These are phyloP conservation scores for Collybia sordida DNA, from an alignment of 768 basidiomycete species.

Conservation along the genomic window DNA sequence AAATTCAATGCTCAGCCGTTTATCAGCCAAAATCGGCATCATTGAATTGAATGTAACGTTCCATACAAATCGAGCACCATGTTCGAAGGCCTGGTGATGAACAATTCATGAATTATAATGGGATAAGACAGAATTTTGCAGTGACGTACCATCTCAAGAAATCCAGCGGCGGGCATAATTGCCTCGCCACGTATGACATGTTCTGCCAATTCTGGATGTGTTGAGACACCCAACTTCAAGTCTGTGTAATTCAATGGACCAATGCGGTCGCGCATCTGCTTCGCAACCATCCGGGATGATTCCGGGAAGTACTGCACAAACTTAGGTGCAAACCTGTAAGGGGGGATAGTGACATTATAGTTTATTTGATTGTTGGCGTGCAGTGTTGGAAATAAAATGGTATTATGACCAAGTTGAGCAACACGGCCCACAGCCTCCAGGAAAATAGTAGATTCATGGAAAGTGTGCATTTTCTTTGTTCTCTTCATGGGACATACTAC, in stretches of 20 bases:
- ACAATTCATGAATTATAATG: not conserved
- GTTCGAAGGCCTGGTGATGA: constrained; percentile 30
- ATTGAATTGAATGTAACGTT: constrained; percentile 19
- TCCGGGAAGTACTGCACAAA: constrained; percentile 17
- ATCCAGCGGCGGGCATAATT: constrained; percentile 48
- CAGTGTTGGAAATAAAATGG: constrained; percentile 28
- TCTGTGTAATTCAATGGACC: constrained; percentile 35
- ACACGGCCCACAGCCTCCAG: constrained; percentile 28
- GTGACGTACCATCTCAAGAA: constrained; percentile 32
- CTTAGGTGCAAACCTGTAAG: constrained; percentile 33
- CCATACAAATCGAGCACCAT: constrained; percentile 23
- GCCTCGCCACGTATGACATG: constrained; percentile 45
- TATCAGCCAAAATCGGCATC: constrained; percentile 15
- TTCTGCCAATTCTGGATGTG: constrained; percentile 39
- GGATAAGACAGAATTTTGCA: not conserved
- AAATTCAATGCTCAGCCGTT: constrained; percentile 17
- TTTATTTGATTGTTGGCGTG: constrained; percentile 18
- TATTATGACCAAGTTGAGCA: constrained; percentile 24
- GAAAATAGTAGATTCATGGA: constrained; percentile 23
- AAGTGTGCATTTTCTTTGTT: constrained; percentile 14
- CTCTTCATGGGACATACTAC: constrained; percentile 27
- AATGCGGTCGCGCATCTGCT: constrained; percentile 21
- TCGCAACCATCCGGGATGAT: constrained; percentile 5
- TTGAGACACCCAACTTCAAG: constrained; percentile 33
- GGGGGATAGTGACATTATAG: constrained; percentile 9